These are phyloP conservation scores for Tetrahymena elliotti DNA, from an alignment of 73 alveolate species.

Conservation along the genomic window DNA sequence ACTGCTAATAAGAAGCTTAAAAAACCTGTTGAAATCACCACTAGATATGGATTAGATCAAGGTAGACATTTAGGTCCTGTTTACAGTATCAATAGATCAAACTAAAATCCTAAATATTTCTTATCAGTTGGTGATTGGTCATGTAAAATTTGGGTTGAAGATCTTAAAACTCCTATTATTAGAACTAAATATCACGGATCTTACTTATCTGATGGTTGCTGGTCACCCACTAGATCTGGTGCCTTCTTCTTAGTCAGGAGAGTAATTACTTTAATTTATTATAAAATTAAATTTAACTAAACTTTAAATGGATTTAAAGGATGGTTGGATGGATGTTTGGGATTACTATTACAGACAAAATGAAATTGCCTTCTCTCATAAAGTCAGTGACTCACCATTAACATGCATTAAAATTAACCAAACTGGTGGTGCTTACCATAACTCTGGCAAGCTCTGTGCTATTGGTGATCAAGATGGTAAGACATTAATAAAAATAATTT, in stretches of 20 bases:
- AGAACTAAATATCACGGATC: constrained; percentile 91
- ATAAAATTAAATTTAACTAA: neutral
- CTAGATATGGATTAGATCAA: constrained; percentile 81
- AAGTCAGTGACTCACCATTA: constrained; percentile 47
- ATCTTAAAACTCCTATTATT: constrained; percentile 95
- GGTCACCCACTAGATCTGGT: constrained; percentile 97
- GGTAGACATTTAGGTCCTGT: constrained; percentile 98
- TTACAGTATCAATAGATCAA: constrained; percentile 84
- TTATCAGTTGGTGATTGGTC: constrained; percentile 98
- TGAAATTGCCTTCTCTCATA: constrained; percentile 84
- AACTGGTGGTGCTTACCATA: constrained; percentile 46
- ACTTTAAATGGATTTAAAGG: constrained; percentile 24
- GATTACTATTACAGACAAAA: constrained; percentile 85
- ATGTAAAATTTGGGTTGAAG: constrained; percentile 98
- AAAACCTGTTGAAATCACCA: constrained; percentile 87
- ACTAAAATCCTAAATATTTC: constrained; percentile 85
- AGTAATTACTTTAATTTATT: neutral
- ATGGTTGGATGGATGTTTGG: constrained; percentile 90
- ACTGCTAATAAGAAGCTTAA: constrained; percentile 88
- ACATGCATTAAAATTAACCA: constrained; percentile 43
- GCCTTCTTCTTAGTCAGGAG: constrained; percentile 88
- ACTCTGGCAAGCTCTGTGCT: constrained; percentile 68
- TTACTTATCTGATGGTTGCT: constrained; percentile 93
- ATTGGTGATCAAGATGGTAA: constrained; percentile 87
- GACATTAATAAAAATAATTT: neutral